These are phyloP conservation scores for Curvularia verruculosa DNA, from an alignment of 2,329 filamentous ascomycete species.

Conservation along the genomic window DNA sequence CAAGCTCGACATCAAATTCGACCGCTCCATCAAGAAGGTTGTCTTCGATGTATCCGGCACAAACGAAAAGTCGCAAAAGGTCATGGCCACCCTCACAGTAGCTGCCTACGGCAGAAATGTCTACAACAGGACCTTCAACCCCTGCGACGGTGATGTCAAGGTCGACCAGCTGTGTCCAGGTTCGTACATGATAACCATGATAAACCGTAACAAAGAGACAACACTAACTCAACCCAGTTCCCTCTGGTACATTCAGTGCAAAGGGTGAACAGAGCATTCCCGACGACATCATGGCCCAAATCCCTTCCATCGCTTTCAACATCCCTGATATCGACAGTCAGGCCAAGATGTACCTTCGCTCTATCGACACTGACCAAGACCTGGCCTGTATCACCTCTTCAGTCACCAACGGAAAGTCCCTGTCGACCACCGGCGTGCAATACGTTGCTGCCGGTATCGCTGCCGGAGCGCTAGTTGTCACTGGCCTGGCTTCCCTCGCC, in stretches of 20 bases:
- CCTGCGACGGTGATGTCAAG: slow-evolving; percentile 71
- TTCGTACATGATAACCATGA: too few species aligned
- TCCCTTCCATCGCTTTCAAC: slow-evolving; percentile 87
- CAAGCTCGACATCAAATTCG: slow-evolving; percentile 77
- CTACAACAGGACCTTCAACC: slow-evolving; percentile 81
- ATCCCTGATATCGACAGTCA: slow-evolving; percentile 88
- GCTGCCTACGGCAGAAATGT: slow-evolving; percentile 83
- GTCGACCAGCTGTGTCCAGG: slow-evolving; percentile 81
- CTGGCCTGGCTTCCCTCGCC: slow-evolving; percentile 72
- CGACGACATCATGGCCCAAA: slow-evolving; percentile 70
- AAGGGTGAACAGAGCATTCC: slow-evolving; percentile 75
- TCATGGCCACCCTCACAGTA: slow-evolving; percentile 76
- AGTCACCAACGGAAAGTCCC: slow-evolving; percentile 86
- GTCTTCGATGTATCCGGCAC: slow-evolving; percentile 82
- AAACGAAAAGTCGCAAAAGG: slow-evolving; percentile 76
- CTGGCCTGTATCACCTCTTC: slow-evolving; percentile 83
- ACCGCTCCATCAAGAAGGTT: slow-evolving; percentile 74
- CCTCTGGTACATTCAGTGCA: slow-evolving; percentile 74
- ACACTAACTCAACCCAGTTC: slow-evolving; percentile 61
- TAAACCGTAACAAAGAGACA: too few species aligned
- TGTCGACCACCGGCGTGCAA: slow-evolving; percentile 74
- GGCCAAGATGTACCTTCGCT: slow-evolving; percentile 77
- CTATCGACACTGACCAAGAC: slow-evolving; percentile 63
- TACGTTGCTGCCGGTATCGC: slow-evolving; percentile 85
- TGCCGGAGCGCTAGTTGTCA: slow-evolving; percentile 78